phyloP scores from a whole-genome alignment of 129 eudicot species.

The Pseudognaphalium luteoalbum region DNA sequence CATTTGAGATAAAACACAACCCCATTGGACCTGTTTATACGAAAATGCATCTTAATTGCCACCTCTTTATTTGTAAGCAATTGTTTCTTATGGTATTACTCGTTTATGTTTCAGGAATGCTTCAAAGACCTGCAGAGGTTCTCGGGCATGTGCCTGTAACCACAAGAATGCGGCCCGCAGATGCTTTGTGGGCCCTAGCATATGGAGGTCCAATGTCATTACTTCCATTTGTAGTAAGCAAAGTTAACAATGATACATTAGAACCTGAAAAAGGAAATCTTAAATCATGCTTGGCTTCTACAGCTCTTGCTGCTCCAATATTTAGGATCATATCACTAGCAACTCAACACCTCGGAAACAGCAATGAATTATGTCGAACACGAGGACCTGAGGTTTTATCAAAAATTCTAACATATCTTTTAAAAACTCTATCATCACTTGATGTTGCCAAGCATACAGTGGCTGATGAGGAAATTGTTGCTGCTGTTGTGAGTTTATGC shows the following conservation, averaged over 20 bases:
- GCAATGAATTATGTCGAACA: conserved; percentile 70
- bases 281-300: conserved; percentile 55
- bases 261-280: conserved; percentile 70
- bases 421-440: conserved; percentile 61
- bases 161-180: conserved; percentile 77
- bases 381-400: conserved; percentile 90
- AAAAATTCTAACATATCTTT: conserved; percentile 66
- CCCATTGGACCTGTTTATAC: not conserved
- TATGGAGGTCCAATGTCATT: conserved; percentile 93
- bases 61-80: too few species aligned
- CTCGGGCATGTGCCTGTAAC: conserved; percentile 95
- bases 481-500: conserved; percentile 80
- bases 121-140: conserved; percentile 88
- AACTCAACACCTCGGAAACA: conserved; percentile 76
- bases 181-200: conserved; percentile 92
- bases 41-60: not conserved
- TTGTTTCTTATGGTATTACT: not conserved
- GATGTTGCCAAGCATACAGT: conserved; percentile 59
- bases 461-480: conserved; percentile 89
- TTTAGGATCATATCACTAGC: conserved; percentile 83
- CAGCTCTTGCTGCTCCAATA: conserved; percentile 81
- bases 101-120: conserved; percentile 57
- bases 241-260: conserved; percentile 56
- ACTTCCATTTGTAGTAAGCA: conserved; percentile 80
- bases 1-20: not conserved